Conservation (phyloP, 2,329 filamentous ascomycete species). For the Penicillium polonicum region DNA sequence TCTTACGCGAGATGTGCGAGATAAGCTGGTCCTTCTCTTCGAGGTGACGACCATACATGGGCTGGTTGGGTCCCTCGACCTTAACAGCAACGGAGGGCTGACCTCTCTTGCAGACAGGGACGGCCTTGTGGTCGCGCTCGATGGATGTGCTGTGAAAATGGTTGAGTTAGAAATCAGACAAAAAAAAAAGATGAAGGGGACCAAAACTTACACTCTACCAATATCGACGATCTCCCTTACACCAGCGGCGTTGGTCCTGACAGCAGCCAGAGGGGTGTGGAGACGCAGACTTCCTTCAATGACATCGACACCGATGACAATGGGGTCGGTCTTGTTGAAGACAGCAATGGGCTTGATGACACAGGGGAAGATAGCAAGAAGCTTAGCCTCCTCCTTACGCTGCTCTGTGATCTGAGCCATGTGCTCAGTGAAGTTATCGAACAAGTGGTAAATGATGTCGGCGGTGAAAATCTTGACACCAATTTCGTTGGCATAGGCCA, state of each 20-base stretch:
- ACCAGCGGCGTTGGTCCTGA: constrained; percentile 76
- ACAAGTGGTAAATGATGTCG: constrained; percentile 98
- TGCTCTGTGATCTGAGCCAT: constrained; percentile 83
- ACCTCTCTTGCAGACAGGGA: constrained; percentile 88
- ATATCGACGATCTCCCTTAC: constrained; percentile 79
- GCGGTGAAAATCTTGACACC: constrained; percentile 98
- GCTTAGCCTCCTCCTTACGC: constrained; percentile 94
- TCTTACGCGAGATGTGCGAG: constrained; percentile 79
- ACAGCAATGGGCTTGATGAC: constrained; percentile 85
- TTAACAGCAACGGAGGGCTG: constrained; percentile 97
- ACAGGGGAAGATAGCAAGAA: constrained; percentile 95
- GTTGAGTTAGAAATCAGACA: constrained; percentile 16
- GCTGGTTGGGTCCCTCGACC: constrained; percentile 92
- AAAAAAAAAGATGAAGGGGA: neutral
- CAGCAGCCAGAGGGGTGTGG: constrained; percentile 84
- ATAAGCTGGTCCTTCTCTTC: constrained; percentile 89
- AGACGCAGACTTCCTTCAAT: constrained; percentile 82
- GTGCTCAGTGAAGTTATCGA: constrained; percentile 94
- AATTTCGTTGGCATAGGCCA: constrained; percentile 84
- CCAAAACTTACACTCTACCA: constrained; percentile 80
- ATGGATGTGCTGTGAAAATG: constrained; percentile 71
- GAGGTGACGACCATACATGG: constrained; percentile 88
- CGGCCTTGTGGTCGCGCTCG: constrained; percentile 95
- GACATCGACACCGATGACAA: constrained; percentile 93
- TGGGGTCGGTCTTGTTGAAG: constrained; percentile 97